A percentile compares a stretch with the other conserved stretches of the same genome.
These are phyloP conservation scores for Debaryomyces subglobosus DNA, from an alignment of 1,139 yeast genomes.

Conservation along the genomic window DNA sequence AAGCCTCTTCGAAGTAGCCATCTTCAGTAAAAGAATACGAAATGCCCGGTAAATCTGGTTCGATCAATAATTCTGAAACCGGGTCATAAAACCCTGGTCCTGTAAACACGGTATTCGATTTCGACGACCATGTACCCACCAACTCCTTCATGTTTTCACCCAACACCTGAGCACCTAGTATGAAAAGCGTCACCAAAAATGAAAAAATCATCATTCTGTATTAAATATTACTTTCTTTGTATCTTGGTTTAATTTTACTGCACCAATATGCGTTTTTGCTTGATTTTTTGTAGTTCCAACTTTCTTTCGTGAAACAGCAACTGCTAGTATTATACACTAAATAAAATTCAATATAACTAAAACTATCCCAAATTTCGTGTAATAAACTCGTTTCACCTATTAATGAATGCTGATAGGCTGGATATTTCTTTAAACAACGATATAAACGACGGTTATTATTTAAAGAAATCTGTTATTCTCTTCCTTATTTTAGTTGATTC, in stretches of 20 bases:
- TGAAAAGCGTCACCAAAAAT: slow-evolving; percentile 5
- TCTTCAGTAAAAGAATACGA: slow-evolving; percentile 91
- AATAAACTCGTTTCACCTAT: background rate
- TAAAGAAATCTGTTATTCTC: background rate
- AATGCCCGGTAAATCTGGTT: slow-evolving; percentile 94
- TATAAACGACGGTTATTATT: background rate
- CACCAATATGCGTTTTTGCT: background rate
- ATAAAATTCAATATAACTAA: background rate
- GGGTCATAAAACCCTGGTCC: slow-evolving; percentile 98
- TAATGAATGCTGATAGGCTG: background rate
- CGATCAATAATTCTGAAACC: slow-evolving; percentile 87
- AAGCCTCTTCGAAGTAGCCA: slow-evolving; percentile 88
- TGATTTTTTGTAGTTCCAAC: background rate
- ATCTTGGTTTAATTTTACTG: background rate
- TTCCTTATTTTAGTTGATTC: background rate
- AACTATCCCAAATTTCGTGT: background rate
- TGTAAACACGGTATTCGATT: slow-evolving; percentile 91
- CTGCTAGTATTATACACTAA: background rate
- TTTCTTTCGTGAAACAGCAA: slow-evolving; percentile 1
- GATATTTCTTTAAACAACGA: background rate
- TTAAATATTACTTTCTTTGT: background rate
- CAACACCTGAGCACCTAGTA: slow-evolving; percentile 11
- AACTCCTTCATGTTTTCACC: slow-evolving; percentile 41
- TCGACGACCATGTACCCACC: slow-evolving; percentile 95
- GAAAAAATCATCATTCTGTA: slow-evolving; percentile 7